phyloP scores from a whole-genome alignment of 306 rosid genomes.

The Lathyrus sativus region DNA sequence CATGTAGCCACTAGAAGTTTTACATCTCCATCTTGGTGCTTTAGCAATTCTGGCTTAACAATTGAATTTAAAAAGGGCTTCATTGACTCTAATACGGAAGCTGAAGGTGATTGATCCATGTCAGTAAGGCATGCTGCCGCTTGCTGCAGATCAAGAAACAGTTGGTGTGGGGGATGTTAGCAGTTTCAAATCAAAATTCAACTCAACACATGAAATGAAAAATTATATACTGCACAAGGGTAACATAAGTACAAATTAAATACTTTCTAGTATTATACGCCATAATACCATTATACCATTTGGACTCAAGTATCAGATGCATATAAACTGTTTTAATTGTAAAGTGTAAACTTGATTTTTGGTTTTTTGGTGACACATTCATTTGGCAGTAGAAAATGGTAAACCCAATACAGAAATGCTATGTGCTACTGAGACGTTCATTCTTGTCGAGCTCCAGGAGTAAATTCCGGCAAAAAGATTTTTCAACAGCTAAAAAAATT shows the following conservation, averaged over 20 bases:
- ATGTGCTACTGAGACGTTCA: slow-evolving; percentile 19
- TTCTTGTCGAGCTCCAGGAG: not conserved
- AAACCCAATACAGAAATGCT: slow-evolving; percentile 19
- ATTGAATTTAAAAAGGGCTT: slow-evolving; percentile 77
- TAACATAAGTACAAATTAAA: not conserved
- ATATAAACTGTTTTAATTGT: slow-evolving; percentile 22
- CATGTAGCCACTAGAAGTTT: slow-evolving; percentile 92
- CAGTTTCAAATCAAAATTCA: slow-evolving; percentile 33
- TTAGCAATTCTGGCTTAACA: slow-evolving; percentile 88
- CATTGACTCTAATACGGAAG: slow-evolving; percentile 75
- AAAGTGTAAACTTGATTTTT: slow-evolving; percentile 2
- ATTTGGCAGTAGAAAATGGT: slow-evolving; percentile 6
- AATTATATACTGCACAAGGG: not conserved
- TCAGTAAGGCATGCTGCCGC: slow-evolving; percentile 79
- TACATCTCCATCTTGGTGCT: slow-evolving; percentile 82
- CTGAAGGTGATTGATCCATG: slow-evolving; percentile 82
- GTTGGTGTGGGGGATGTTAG: slow-evolving; percentile 19
- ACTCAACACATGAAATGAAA: slow-evolving; percentile 25
- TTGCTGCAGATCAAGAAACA: slow-evolving; percentile 67
- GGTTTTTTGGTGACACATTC: not conserved
- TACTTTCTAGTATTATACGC: slow-evolving; percentile 19
- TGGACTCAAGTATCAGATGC: slow-evolving; percentile 37
- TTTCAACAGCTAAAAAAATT: slow-evolving; percentile 8
- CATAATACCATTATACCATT: slow-evolving; percentile 15
- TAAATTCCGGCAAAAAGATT: slow-evolving; percentile 11